A percentile compares a stretch with the other conserved stretches of the same genome.
These are phyloP conservation scores for Globisporangium canariense DNA, from an alignment of 352 stramenopile genomes.

Conservation along the genomic window DNA sequence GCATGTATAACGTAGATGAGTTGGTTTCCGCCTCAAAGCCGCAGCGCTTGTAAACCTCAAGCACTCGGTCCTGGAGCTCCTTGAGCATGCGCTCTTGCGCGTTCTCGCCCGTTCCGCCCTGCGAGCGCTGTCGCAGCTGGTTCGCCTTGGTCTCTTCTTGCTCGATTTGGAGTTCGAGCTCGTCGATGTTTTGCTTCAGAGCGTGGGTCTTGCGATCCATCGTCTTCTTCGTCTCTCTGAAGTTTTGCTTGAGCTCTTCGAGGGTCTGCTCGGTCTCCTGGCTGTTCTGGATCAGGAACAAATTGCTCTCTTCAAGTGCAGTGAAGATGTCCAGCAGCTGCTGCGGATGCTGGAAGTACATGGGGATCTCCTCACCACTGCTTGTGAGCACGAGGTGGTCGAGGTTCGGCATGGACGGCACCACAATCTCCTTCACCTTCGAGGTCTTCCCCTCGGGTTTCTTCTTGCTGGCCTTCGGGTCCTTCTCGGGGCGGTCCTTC, in stretches of 20 bases:
- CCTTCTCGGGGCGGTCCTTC: constrained; percentile 62
- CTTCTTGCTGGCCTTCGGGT: constrained; percentile 42
- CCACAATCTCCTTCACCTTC: constrained; percentile 36
- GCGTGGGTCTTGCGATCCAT: constrained; percentile 87
- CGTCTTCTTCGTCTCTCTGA: constrained; percentile 84
- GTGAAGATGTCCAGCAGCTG: constrained; percentile 94
- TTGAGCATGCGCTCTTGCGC: constrained; percentile 88
- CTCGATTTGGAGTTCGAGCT: constrained; percentile 85
- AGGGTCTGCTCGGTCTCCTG: constrained; percentile 94
- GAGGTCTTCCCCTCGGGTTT: constrained; percentile 40
- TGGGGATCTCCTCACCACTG: constrained; percentile 90
- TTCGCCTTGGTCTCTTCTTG: constrained; percentile 83
- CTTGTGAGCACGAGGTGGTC: constrained; percentile 62
- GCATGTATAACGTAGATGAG: constrained; percentile 92
- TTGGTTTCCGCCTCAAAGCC: constrained; percentile 92
- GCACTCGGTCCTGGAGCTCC: constrained; percentile 85
- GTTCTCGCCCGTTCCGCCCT: constrained; percentile 76
- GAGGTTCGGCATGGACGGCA: constrained; percentile 68
- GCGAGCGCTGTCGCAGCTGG: constrained; percentile 63
- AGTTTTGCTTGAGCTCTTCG: constrained; percentile 93
- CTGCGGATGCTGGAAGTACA: constrained; percentile 94
- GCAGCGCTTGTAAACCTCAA: constrained; percentile 91
- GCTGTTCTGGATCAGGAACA: constrained; percentile 96
- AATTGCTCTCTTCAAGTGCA: constrained; percentile 92
- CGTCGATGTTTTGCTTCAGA: constrained; percentile 88